phyloP scores from a whole-genome alignment of 495 filamentous ascomycete species.

The Elaphomyces granulatus region DNA sequence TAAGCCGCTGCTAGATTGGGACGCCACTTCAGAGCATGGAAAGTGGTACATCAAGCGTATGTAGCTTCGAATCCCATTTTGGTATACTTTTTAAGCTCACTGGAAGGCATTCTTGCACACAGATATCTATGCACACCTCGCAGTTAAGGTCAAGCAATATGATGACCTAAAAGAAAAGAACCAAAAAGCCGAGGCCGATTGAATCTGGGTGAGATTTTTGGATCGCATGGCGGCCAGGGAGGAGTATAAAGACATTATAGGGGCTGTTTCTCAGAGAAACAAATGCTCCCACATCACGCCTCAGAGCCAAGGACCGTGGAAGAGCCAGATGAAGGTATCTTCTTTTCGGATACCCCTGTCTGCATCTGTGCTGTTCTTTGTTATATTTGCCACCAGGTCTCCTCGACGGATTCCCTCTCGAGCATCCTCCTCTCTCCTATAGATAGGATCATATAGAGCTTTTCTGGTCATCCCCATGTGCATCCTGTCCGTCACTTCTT shows the following conservation, averaged over 20 bases:
- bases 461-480: no score
- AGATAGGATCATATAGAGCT: no score
- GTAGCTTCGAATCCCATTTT: neutral
- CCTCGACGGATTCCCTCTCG: no score
- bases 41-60: neutral
- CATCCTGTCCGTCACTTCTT: no score
- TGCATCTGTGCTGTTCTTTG: no score
- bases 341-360: no score
- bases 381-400: no score
- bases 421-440: no score
- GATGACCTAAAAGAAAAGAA: neutral
- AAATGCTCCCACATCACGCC: neutral
- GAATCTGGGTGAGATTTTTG: neutral
- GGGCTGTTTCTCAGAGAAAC: neutral
- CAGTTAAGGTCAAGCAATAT: neutral
- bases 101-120: neutral
- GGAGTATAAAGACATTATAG: neutral
- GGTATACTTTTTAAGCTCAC: neutral
- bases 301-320: neutral
- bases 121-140: neutral
- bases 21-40: neutral
- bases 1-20: neutral
- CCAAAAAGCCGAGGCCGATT: neutral
- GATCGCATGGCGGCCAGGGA: neutral
- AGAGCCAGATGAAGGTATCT: neutral